These are phyloP conservation scores for Piper betle DNA, from an alignment of 164 flowering plant genomes.

Conservation along the genomic window DNA sequence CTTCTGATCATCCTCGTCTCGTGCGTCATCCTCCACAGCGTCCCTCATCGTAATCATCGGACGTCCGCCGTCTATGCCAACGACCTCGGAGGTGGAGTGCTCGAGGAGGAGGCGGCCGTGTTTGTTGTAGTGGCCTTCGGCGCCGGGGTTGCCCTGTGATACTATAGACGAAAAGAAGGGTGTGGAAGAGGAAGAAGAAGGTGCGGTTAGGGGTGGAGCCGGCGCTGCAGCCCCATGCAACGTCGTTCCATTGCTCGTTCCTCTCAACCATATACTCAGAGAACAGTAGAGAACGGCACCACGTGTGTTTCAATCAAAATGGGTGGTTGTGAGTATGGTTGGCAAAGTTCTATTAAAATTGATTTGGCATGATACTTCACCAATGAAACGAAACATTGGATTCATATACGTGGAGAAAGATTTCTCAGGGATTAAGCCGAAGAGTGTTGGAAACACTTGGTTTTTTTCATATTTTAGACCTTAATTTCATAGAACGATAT, in stretches of 20 bases:
- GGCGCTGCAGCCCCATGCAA: slow-evolving; percentile 38
- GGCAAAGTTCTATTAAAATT: no score
- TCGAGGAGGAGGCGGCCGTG: slow-evolving; percentile 28
- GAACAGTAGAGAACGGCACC: no score
- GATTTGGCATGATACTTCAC: no score
- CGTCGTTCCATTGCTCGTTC: slow-evolving; percentile 12
- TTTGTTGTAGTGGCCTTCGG: slow-evolving; percentile 50
- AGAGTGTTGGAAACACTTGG: no score
- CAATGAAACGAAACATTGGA: no score
- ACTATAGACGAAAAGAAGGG: slow-evolving; percentile 64
- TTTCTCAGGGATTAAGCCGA: no score
- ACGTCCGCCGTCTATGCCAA: slow-evolving; percentile 9
- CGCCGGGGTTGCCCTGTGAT: slow-evolving; percentile 71
- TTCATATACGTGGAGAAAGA: no score
- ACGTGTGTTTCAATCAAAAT: no score
- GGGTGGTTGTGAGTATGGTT: no score
- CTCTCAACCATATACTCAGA: no score
- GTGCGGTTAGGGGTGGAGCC: slow-evolving; percentile 43
- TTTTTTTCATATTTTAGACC: no score
- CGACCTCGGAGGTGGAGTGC: slow-evolving; percentile 4
- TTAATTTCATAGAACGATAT: no score
- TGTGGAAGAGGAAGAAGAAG: slow-evolving; percentile 46
- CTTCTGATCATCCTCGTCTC: slow-evolving; percentile 11
- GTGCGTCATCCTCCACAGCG: background rate
- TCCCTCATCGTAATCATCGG: background rate